These are phyloP conservation scores for Phellopilus nigrolimitatus DNA, from an alignment of 1,284 basidiomycete species.

Conservation along the genomic window DNA sequence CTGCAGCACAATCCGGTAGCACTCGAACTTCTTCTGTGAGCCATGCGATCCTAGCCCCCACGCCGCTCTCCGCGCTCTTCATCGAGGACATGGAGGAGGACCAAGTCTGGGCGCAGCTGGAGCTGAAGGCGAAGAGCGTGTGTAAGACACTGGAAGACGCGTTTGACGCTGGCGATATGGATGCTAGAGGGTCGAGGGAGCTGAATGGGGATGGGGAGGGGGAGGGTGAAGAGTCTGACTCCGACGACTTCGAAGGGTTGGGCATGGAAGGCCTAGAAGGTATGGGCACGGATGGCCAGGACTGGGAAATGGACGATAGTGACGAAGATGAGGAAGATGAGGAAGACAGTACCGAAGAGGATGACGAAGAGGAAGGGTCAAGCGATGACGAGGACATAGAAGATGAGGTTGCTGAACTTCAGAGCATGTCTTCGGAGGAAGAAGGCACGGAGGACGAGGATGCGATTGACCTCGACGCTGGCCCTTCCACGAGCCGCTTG, in stretches of 20 bases:
- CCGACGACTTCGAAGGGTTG: slow-evolving; percentile 26
- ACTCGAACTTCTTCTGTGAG: slow-evolving; percentile 33
- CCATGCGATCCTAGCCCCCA: slow-evolving; percentile 48
- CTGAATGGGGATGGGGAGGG: slow-evolving; percentile 28
- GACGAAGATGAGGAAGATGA: slow-evolving; percentile 32
- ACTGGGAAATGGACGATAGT: slow-evolving; percentile 32
- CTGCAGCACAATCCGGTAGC: slow-evolving; percentile 32
- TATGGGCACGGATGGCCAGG: slow-evolving; percentile 32
- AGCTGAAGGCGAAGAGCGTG: slow-evolving; percentile 65
- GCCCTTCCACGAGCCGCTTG: slow-evolving; percentile 5
- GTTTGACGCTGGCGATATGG: slow-evolving; percentile 33
- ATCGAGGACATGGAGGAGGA: slow-evolving; percentile 82
- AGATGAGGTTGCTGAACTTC: slow-evolving; percentile 40
- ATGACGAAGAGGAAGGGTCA: slow-evolving; percentile 31
- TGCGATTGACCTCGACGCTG: slow-evolving; percentile 20
- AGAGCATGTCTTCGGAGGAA: slow-evolving; percentile 45
- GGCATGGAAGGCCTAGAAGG: slow-evolving; percentile 35
- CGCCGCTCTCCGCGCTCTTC: slow-evolving; percentile 74
- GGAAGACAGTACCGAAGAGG: slow-evolving; percentile 28
- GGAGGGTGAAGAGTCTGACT: slow-evolving; percentile 27
- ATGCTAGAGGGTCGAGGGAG: slow-evolving; percentile 23
- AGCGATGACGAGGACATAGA: slow-evolving; percentile 35
- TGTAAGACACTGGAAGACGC: slow-evolving; percentile 60
- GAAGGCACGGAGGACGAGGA: slow-evolving; percentile 34
- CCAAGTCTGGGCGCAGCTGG: slow-evolving; percentile 92